Percentiles rank a stretch among this genome's conserved stretches.
Conservation (phyloP, 306 rosid species). For the Canavalia ensiformis region DNA sequence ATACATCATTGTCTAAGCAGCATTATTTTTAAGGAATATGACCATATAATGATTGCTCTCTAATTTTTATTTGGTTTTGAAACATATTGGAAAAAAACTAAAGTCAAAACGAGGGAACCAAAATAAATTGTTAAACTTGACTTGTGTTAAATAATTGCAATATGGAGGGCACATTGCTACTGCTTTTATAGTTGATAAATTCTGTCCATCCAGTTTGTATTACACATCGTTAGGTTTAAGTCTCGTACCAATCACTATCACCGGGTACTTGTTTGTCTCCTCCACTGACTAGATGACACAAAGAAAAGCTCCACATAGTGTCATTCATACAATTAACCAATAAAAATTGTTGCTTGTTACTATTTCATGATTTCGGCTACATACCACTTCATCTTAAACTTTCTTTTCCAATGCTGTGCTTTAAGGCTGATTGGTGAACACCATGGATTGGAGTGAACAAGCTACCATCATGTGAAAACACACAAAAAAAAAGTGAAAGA, state of each 20-base stretch:
- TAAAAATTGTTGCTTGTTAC: slow-evolving; percentile 9
- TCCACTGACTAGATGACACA: slow-evolving; percentile 49
- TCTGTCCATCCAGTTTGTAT: slow-evolving; percentile 54
- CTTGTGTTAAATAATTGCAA: slow-evolving; percentile 49
- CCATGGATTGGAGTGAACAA: slow-evolving; percentile 11
- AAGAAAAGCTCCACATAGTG: slow-evolving; percentile 44
- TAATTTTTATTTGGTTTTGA: slow-evolving; percentile 8
- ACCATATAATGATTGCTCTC: slow-evolving; percentile 23
- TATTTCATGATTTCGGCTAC: slow-evolving; percentile 12
- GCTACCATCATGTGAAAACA: slow-evolving; percentile 20
- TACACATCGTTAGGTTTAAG: slow-evolving; percentile 47
- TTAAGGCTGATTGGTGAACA: slow-evolving; percentile 40
- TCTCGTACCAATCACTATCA: slow-evolving; percentile 52
- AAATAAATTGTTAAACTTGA: slow-evolving; percentile 27
- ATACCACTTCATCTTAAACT: slow-evolving; percentile 31
- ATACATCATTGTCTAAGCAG: slow-evolving; percentile 26
- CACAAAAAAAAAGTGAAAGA: neutral
- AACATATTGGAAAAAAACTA: neutral
- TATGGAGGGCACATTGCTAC: slow-evolving; percentile 41
- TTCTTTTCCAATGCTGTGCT: slow-evolving; percentile 28
- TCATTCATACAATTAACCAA: slow-evolving; percentile 36
- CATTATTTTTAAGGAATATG: slow-evolving; percentile 28
- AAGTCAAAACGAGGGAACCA: neutral
- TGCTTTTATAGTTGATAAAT: slow-evolving; percentile 47
- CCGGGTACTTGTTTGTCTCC: slow-evolving; percentile 39